A percentile compares a stretch with the other conserved stretches of the same genome.
phyloP scores from a whole-genome alignment of 2,329 filamentous ascomycete species.

The Penicillium sp. region DNA sequence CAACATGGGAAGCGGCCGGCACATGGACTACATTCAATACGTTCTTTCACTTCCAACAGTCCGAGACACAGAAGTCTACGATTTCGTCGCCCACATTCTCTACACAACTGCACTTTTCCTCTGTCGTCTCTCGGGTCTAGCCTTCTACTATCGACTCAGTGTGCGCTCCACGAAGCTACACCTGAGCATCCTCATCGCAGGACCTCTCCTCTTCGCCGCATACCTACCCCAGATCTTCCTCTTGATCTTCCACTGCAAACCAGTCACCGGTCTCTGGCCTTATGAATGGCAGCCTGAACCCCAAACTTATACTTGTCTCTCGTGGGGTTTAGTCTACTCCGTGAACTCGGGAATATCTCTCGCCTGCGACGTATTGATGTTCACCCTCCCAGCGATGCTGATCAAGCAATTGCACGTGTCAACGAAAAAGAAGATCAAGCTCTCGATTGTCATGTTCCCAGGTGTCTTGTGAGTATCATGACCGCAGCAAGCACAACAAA shows the following conservation, averaged over 20 bases:
- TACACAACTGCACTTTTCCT: slow-evolving; percentile 55
- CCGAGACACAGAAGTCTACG: slow-evolving; percentile 49
- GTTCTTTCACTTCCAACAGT: slow-evolving; percentile 48
- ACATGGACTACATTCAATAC: slow-evolving; percentile 43
- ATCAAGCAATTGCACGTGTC: slow-evolving; percentile 50
- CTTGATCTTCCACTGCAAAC: slow-evolving; percentile 55
- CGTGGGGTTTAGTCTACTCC: slow-evolving; percentile 56
- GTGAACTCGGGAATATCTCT: slow-evolving; percentile 55
- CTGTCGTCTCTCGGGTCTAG: slow-evolving; percentile 55
- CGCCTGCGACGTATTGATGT: slow-evolving; percentile 54
- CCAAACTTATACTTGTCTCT: slow-evolving; percentile 48
- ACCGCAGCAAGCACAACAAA: not conserved
- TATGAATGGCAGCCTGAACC: slow-evolving; percentile 51
- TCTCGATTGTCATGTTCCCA: slow-evolving; percentile 52
- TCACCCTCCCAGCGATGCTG: slow-evolving; percentile 54
- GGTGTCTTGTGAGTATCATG: slow-evolving; percentile 47
- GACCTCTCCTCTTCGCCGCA: slow-evolving; percentile 40
- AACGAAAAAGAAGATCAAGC: slow-evolving; percentile 49
- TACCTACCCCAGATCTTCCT: slow-evolving; percentile 54
- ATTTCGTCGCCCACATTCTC: slow-evolving; percentile 55
- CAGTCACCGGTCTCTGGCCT: slow-evolving; percentile 56
- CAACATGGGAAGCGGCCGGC: slow-evolving; percentile 49
- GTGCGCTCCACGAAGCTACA: slow-evolving; percentile 31
- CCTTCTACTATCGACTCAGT: slow-evolving; percentile 54
- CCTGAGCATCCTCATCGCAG: slow-evolving; percentile 31